Evolutionary conservation across 225 moss, liverwort and hornwort species (phyloP).

Genomic region (Takakia lepidozioides): DNA sequence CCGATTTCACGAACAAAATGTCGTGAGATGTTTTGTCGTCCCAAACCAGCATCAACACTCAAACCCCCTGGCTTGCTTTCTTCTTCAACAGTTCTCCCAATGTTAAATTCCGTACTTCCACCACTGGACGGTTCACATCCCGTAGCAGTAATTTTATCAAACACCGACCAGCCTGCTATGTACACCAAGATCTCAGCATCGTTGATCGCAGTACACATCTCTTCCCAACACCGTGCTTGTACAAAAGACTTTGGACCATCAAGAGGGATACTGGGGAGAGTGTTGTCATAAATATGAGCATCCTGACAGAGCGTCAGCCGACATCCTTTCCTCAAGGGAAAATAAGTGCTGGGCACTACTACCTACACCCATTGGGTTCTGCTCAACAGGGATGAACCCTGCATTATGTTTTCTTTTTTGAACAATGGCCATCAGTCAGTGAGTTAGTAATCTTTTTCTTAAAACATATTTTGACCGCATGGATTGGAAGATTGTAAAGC

Average conservation of each 20-base stretch:
- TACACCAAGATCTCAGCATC: slow-evolving; percentile 84
- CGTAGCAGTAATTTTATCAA: slow-evolving; percentile 60
- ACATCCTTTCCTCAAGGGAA: slow-evolving; percentile 62
- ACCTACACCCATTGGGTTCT: too few species aligned
- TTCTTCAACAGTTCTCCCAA: slow-evolving; percentile 81
- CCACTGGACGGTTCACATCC: slow-evolving; percentile 36
- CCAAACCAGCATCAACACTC: slow-evolving; percentile 84
- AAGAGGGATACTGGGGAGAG: slow-evolving; percentile 50
- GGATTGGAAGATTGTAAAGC: too few species aligned
- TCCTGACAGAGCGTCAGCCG: slow-evolving; percentile 67
- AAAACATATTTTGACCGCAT: too few species aligned
- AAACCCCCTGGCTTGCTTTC: slow-evolving; percentile 79
- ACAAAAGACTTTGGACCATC: slow-evolving; percentile 53
- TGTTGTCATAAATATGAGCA: slow-evolving; percentile 71
- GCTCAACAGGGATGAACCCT: too few species aligned
- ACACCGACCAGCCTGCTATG: slow-evolving; percentile 86
- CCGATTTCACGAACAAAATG: too few species aligned
- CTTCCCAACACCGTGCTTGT: slow-evolving; percentile 76
- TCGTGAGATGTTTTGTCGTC: slow-evolving; percentile 90
- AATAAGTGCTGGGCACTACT: slow-evolving; percentile 72
- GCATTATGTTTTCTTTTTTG: too few species aligned
- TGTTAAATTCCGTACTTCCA: slow-evolving; percentile 50
- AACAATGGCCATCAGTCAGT: too few species aligned
- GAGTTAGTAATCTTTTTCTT: too few species aligned
- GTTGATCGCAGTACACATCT: slow-evolving; percentile 68